Conservation (phyloP, 352 stramenopile genomes). For the Elongisporangium anandrum region DNA sequence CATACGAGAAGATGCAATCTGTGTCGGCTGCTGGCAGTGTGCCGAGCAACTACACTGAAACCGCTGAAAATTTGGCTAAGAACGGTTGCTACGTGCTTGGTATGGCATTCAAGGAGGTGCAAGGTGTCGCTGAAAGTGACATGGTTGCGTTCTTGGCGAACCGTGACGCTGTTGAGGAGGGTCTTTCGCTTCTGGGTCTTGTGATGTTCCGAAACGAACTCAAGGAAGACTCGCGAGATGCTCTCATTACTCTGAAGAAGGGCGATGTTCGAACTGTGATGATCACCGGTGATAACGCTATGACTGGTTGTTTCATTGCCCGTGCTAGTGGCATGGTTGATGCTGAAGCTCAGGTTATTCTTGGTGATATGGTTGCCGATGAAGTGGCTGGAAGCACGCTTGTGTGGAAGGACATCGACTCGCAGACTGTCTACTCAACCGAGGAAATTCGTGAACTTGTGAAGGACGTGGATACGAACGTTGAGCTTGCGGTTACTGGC, state of each 20-base stretch:
- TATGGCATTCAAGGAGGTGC: slow-evolving; percentile 67
- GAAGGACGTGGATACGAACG: slow-evolving; percentile 21
- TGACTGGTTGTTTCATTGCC: slow-evolving; percentile 77
- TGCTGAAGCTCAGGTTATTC: slow-evolving; percentile 35
- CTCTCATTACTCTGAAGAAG: slow-evolving; percentile 72
- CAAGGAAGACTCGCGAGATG: slow-evolving; percentile 76
- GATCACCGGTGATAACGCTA: slow-evolving; percentile 87
- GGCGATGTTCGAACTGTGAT: slow-evolving; percentile 80
- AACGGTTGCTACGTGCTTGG: slow-evolving; percentile 88
- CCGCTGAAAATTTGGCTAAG: slow-evolving; percentile 53
- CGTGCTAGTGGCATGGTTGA: slow-evolving; percentile 60
- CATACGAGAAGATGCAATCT: slow-evolving; percentile 80
- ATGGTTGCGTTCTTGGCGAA: slow-evolving; percentile 39
- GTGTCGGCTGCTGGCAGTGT: slow-evolving; percentile 46
- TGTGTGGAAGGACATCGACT: slow-evolving; percentile 67
- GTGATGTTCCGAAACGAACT: slow-evolving; percentile 90
- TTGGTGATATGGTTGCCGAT: slow-evolving; percentile 55
- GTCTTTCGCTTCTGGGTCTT: slow-evolving; percentile 71
- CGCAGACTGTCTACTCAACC: slow-evolving; percentile 37
- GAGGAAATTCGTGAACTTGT: slow-evolving; percentile 45
- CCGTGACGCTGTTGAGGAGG: slow-evolving; percentile 75
- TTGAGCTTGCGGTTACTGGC: slow-evolving; percentile 69
- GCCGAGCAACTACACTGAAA: slow-evolving; percentile 65
- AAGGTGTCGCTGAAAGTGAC: slow-evolving; percentile 19
- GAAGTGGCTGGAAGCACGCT: slow-evolving; percentile 25